Evolutionary conservation across 768 basidiomycete species (phyloP).

Genomic region (Phaeolepiota aurea): DNA sequence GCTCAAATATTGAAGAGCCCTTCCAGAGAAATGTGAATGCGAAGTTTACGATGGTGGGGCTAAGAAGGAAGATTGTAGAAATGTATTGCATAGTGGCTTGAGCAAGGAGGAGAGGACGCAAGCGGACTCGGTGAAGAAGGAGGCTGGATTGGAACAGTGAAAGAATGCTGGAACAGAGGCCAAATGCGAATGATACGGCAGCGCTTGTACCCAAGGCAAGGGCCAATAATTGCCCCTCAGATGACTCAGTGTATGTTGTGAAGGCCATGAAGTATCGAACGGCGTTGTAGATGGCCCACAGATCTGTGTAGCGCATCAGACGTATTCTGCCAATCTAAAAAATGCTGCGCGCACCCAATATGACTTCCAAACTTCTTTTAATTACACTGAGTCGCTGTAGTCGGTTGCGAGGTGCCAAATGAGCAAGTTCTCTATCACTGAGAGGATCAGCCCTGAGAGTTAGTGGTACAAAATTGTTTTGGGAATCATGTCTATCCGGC

Average conservation of each 20-base stretch:
- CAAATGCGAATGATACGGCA: constrained; percentile 29
- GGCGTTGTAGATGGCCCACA: constrained; percentile 55
- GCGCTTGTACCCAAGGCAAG: constrained; percentile 43
- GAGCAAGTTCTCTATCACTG: no score
- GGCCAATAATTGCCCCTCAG: constrained; percentile 30
- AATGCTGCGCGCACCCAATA: constrained; percentile 28
- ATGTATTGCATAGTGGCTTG: constrained; percentile 27
- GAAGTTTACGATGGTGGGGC: constrained; percentile 47
- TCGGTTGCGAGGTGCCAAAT: constrained; percentile 13
- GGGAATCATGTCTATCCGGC: no score
- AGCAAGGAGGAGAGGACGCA: constrained; percentile 19
- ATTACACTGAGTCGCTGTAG: constrained; percentile 18
- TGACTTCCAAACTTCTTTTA: constrained; percentile 20
- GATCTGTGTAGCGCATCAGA: constrained; percentile 21
- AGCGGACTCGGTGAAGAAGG: constrained; percentile 20
- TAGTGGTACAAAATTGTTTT: no score
- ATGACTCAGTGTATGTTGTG: constrained; percentile 26
- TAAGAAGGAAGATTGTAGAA: constrained; percentile 39
- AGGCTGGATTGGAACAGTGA: constrained; percentile 30
- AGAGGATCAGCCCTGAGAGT: no score
- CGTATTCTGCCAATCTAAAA: background rate
- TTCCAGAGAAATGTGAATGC: constrained; percentile 48
- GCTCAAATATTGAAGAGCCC: constrained; percentile 22
- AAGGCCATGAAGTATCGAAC: constrained; percentile 62
- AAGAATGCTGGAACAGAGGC: constrained; percentile 26